A percentile compares a stretch with the other conserved stretches of the same genome.
These are phyloP conservation scores for Detonula confervacea DNA, from an alignment of 352 stramenopile genomes.

Conservation along the genomic window DNA sequence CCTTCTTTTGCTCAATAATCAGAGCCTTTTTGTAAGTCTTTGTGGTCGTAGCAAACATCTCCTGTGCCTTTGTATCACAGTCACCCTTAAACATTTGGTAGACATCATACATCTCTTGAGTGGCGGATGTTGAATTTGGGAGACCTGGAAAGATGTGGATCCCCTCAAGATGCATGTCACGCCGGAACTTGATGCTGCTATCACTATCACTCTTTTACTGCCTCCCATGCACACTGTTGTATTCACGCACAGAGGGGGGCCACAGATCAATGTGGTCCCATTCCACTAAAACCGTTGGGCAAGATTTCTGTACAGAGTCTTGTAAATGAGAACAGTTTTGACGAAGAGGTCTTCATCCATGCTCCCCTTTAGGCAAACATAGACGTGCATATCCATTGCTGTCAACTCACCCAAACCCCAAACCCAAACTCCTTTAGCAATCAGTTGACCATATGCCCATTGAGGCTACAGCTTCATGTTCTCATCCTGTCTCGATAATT, in stretches of 20 bases:
- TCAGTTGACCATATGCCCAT: background rate
- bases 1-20: background rate
- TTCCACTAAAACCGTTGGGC: background rate
- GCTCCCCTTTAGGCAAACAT: background rate
- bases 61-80: background rate
- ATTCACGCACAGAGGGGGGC: too few species aligned
- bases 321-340: background rate
- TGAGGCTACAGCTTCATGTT: background rate
- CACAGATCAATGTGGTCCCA: background rate
- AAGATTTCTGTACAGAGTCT: background rate
- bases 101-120: slow-evolving; percentile 11
- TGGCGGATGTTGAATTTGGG: background rate
- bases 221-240: too few species aligned
- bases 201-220: slow-evolving; percentile 4
- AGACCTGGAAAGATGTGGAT: background rate
- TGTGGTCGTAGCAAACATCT: background rate
- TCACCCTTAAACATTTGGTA: background rate
- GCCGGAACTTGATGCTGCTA: background rate
- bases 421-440: background rate
- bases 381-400: background rate
- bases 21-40: background rate
- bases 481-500: background rate
- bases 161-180: background rate
- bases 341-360: slow-evolving; percentile 2
- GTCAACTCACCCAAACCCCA: background rate